These are phyloP conservation scores for Adansonia digitata DNA, from an alignment of 345 rosid species.

Conservation along the genomic window DNA sequence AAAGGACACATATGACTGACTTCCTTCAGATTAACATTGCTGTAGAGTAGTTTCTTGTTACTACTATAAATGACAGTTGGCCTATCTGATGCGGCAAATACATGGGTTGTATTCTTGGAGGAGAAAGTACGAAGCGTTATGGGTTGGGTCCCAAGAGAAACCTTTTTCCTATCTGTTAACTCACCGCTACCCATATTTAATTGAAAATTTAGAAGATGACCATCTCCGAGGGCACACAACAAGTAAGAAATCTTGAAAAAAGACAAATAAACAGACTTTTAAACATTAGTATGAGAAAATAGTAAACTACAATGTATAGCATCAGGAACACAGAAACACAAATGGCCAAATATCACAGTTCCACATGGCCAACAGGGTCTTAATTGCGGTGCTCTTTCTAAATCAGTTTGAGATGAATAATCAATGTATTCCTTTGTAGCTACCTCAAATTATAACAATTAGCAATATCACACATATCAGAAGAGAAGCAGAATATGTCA, in stretches of 20 bases:
- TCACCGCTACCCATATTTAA: constrained; percentile 69
- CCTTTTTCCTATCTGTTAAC: constrained; percentile 77
- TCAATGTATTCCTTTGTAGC: not conserved
- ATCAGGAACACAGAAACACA: not conserved
- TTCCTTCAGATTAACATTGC: constrained; percentile 95
- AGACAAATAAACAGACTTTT: constrained; percentile 6
- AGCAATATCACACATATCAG: not conserved
- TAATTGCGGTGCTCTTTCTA: not conserved
- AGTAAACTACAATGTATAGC: not conserved
- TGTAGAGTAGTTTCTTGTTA: constrained; percentile 88
- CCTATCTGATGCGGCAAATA: constrained; percentile 95
- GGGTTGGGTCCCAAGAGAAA: constrained; percentile 90
- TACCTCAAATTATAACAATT: not conserved
- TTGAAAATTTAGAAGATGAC: constrained; percentile 80
- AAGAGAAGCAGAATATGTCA: not conserved
- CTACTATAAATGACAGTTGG: constrained; percentile 97
- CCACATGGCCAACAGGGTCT: not conserved
- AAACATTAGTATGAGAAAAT: not conserved
- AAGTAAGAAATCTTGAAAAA: constrained; percentile 74
- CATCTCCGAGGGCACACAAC: constrained; percentile 97
- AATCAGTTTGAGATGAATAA: not conserved
- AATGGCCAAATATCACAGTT: not conserved
- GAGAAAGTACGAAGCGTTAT: constrained; percentile 95
- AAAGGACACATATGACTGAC: constrained; percentile 96
- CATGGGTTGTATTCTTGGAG: constrained; percentile 82